Conservation (phyloP, 1,139 yeast species). For the Scheffersomyces quercinus region DNA sequence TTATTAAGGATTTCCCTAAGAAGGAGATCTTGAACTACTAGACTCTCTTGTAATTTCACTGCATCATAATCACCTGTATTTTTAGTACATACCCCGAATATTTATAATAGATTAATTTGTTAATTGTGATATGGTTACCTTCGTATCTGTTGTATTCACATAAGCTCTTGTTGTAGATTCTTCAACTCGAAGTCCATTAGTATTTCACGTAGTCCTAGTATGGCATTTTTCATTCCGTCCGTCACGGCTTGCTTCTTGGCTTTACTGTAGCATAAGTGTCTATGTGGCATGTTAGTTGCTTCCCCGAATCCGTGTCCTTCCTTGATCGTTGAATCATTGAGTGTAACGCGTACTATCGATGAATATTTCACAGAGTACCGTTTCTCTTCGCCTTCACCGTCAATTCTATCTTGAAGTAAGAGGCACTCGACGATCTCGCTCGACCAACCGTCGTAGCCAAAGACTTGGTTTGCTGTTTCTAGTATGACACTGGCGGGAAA, state of each 20-base stretch:
- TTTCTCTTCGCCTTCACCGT: background rate
- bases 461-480: constrained; percentile 59
- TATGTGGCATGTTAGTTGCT: constrained; percentile 34
- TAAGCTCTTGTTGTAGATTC: constrained; percentile 1
- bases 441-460: constrained; percentile 72
- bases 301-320: constrained; percentile 45
- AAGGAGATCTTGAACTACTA: constrained; percentile 55
- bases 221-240: constrained; percentile 46
- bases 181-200: constrained; percentile 18
- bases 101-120: background rate
- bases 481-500: constrained; percentile 28
- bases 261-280: constrained; percentile 37
- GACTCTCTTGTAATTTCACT: background rate
- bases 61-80: constrained; percentile 2
- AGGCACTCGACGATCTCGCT: constrained; percentile 41
- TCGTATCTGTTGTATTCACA: constrained; percentile 1
- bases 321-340: constrained; percentile 51
- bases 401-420: constrained; percentile 15
- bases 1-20: constrained; percentile 58
- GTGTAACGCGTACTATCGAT: constrained; percentile 36
- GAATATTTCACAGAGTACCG: constrained; percentile 22
- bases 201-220: constrained; percentile 28
- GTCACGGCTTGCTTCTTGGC: constrained; percentile 57
- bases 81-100: background rate
- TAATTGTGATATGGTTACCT: background rate